A percentile compares a stretch with the other conserved stretches of the same genome.
Conservation (phyloP, 108 stramenopile genomes). For the Halocafeteria seosinensis region DNA sequence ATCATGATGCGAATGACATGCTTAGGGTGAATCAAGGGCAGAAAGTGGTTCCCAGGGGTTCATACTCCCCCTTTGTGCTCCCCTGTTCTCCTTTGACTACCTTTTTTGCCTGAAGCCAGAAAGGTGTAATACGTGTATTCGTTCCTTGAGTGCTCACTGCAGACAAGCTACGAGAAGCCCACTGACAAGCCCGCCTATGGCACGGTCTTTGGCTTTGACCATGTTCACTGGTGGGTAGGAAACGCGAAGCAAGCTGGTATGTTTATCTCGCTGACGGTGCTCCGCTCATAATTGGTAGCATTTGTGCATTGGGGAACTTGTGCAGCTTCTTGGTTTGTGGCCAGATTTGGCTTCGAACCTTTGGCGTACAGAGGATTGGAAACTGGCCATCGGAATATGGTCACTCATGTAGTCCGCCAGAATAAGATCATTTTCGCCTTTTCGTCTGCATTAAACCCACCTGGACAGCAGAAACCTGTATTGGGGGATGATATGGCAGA, state of each 20-base stretch:
- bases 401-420: not conserved
- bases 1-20: no score
- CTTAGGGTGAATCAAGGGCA: no score
- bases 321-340: not conserved
- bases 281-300: no score
- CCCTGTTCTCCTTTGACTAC: no score
- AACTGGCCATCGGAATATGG: not conserved
- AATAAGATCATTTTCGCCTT: not conserved
- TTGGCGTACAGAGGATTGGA: conserved; percentile 1
- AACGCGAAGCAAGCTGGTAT: conserved; percentile 1
- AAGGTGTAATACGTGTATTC: no score
- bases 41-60: no score
- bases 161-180: no score
- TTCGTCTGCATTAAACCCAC: not conserved
- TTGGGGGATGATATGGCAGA: not conserved
- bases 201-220: not conserved
- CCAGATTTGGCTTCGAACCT: not conserved
- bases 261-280: not conserved
- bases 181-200: not conserved
- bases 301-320: no score
- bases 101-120: no score
- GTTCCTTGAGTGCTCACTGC: no score
- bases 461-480: not conserved
- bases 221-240: conserved; percentile 5
- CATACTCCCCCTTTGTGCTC: no score